Evolutionary conservation across 1,139 yeast genomes (phyloP).

Genomic region (Candida labiduridarum): DNA sequence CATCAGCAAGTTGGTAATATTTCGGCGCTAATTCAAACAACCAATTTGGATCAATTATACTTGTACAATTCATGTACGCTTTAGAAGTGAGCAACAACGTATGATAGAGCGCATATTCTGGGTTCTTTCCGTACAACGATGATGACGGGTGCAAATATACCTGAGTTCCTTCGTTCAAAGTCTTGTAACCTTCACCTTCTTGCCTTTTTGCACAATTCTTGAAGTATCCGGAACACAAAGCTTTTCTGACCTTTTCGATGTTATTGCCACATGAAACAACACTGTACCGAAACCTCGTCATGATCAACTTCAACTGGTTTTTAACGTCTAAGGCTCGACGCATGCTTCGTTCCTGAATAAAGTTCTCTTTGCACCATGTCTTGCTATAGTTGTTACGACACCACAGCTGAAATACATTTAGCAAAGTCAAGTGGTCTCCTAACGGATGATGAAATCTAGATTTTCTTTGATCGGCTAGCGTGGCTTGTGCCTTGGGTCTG

Average conservation of each 20-base stretch:
- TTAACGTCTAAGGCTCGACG: conserved; percentile 79
- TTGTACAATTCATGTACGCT: conserved; percentile 91
- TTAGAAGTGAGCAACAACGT: conserved; percentile 77
- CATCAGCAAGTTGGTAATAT: conserved; percentile 69
- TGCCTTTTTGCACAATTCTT: conserved; percentile 81
- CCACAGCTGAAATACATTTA: conserved; percentile 86
- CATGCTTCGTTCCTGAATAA: conserved; percentile 79
- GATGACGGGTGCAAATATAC: conserved; percentile 92
- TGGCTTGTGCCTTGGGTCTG: conserved; percentile 80
- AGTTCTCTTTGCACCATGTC: conserved; percentile 83
- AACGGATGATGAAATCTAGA: conserved; percentile 73
- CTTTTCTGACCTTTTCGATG: conserved; percentile 64
- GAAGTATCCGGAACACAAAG: conserved; percentile 86
- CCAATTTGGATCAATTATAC: conserved; percentile 85
- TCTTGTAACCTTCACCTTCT: conserved; percentile 68
- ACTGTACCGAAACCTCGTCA: conserved; percentile 56
- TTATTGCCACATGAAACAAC: conserved; percentile 64
- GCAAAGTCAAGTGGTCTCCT: conserved; percentile 86
- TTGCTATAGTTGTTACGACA: conserved; percentile 57
- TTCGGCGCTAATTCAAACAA: conserved; percentile 83
- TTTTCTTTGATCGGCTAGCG: conserved; percentile 73
- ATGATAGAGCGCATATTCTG: conserved; percentile 84
- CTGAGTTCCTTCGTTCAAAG: conserved; percentile 70
- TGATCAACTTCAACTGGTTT: conserved; percentile 64
- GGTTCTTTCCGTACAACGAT: conserved; percentile 68